Conservation (phyloP, 78 protist species). For the Andalucia godoyi region DNA sequence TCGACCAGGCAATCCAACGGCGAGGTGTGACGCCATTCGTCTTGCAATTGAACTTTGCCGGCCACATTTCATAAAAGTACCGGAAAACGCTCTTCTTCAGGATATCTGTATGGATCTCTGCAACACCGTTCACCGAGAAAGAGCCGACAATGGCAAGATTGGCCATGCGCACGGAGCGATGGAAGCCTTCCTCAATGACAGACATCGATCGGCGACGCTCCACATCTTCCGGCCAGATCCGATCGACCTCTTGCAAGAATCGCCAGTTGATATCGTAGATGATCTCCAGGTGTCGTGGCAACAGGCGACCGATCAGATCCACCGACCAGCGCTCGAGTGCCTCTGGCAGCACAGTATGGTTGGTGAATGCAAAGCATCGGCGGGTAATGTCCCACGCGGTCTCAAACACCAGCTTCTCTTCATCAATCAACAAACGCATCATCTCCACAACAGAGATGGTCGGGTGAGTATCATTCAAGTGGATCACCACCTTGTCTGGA, state of each 20-base stretch:
- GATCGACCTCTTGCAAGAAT: conserved; percentile 41
- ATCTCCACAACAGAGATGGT: conserved; percentile 73
- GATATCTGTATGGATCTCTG: conserved; percentile 81
- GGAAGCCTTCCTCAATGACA: conserved; percentile 69
- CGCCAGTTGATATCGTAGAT: conserved; percentile 83
- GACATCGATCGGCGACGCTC: conserved; percentile 52
- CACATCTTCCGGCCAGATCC: conserved; percentile 42
- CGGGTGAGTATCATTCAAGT: conserved; percentile 96
- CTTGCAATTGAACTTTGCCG: conserved; percentile 74
- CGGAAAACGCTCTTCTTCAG: conserved; percentile 61
- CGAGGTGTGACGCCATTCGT: conserved; percentile 96
- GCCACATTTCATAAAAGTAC: conserved; percentile 63
- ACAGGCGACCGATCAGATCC: conserved; percentile 45
- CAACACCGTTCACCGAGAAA: conserved; percentile 87
- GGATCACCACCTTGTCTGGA: conserved; percentile 63
- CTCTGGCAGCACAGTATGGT: conserved; percentile 95
- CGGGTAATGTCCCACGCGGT: conserved; percentile 73
- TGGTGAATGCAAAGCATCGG: conserved; percentile 73
- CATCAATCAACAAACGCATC: conserved; percentile 78
- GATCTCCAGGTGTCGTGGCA: conserved; percentile 90
- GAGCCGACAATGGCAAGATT: conserved; percentile 79
- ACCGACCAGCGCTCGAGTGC: conserved; percentile 95
- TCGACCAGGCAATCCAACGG: conserved; percentile 82
- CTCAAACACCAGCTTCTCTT: conserved; percentile 57
- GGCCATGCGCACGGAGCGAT: conserved; percentile 75